A percentile compares a stretch with the other conserved stretches of the same genome.
Conservation (phyloP, 2,329 filamentous ascomycete genomes). For the Ascochyta pisi region DNA sequence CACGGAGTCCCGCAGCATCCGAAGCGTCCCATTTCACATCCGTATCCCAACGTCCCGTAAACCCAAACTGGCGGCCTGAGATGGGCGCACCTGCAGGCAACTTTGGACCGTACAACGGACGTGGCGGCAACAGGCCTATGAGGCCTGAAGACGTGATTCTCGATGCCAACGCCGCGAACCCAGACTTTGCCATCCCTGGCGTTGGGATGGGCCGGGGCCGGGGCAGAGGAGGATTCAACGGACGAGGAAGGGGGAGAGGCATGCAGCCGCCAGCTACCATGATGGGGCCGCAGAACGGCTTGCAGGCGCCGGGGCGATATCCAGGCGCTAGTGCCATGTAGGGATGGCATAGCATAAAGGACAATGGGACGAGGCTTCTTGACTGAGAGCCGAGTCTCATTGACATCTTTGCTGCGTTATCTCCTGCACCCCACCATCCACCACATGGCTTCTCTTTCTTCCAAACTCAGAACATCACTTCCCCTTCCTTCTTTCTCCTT, state of each 20-base stretch:
- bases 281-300: conserved; percentile 33
- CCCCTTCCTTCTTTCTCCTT: background rate
- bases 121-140: conserved; percentile 48
- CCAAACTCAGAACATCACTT: background rate
- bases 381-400: background rate
- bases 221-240: conserved; percentile 42
- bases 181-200: conserved; percentile 79
- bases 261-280: conserved; percentile 36
- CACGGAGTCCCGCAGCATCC: conserved; percentile 74
- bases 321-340: conserved; percentile 44
- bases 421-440: background rate
- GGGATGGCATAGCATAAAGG: conserved; percentile 12
- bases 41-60: conserved; percentile 85
- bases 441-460: background rate
- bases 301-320: conserved; percentile 43
- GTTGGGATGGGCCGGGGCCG: conserved; percentile 44
- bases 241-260: conserved; percentile 43
- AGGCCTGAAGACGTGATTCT: conserved; percentile 75
- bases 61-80: conserved; percentile 79
- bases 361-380: background rate
- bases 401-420: background rate
- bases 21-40: conserved; percentile 89
- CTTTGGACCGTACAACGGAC: conserved; percentile 42
- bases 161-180: conserved; percentile 68
- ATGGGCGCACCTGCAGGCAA: conserved; percentile 51